These are phyloP conservation scores for Astragalus glycyphyllos DNA, from an alignment of 306 rosid genomes.

Conservation along the genomic window DNA sequence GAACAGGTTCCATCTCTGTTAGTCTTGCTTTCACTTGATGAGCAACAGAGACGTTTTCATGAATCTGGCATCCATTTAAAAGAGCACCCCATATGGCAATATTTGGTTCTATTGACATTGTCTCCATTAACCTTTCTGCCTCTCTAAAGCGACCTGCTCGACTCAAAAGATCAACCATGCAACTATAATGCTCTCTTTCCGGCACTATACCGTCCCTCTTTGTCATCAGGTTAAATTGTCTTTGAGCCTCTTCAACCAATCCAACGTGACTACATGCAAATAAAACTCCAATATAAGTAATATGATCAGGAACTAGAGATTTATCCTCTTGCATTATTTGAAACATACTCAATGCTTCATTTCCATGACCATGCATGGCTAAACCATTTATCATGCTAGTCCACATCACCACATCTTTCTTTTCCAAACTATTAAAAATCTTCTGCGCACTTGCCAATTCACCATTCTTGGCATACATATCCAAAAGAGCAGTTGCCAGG, in stretches of 20 bases:
- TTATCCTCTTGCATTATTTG: conserved; percentile 69
- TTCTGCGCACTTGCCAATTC: conserved; percentile 57
- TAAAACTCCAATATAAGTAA: conserved; percentile 71
- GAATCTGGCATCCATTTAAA: conserved; percentile 79
- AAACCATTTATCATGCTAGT: conserved; percentile 73
- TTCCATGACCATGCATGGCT: conserved; percentile 70
- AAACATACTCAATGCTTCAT: conserved; percentile 65
- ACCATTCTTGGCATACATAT: conserved; percentile 80
- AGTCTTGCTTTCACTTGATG: conserved; percentile 52
- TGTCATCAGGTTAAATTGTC: conserved; percentile 62
- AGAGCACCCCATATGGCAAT: conserved; percentile 71
- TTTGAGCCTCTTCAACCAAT: conserved; percentile 65
- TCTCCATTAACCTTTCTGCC: conserved; percentile 59
- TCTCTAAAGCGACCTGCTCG: conserved; percentile 70
- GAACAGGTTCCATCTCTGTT: conserved; percentile 53
- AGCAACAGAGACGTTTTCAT: conserved; percentile 68
- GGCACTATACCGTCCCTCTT: conserved; percentile 57
- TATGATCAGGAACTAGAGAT: conserved; percentile 59
- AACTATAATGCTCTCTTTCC: conserved; percentile 77
- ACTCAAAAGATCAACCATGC: conserved; percentile 83
- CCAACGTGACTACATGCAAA: conserved; percentile 77
- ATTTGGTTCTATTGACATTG: conserved; percentile 61
- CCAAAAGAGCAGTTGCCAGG: conserved; percentile 68
- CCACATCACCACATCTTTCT: conserved; percentile 77
- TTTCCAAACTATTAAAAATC: conserved; percentile 55